These are phyloP conservation scores for Pythium chondricola DNA, from an alignment of 352 stramenopile species.

Conservation along the genomic window DNA sequence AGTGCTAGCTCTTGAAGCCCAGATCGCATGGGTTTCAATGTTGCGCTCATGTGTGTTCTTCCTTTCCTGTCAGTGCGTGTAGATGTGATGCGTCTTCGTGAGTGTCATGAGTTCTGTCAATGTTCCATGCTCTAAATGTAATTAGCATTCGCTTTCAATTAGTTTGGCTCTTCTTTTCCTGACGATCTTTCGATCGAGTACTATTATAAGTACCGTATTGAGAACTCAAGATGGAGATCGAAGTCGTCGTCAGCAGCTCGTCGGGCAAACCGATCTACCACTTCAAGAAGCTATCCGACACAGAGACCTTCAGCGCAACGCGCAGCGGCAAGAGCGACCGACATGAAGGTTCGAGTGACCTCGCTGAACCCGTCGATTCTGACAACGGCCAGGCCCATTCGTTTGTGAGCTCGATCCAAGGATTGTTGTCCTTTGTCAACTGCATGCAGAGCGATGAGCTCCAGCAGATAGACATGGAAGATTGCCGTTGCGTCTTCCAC, in stretches of 20 bases:
- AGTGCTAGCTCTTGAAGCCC: constrained; percentile 13
- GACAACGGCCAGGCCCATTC: constrained; percentile 28
- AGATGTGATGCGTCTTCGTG: too few species aligned
- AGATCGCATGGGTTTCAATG: constrained; percentile 14
- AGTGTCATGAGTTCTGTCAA: too few species aligned
- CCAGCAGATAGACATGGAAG: constrained; percentile 32
- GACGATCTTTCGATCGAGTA: too few species aligned
- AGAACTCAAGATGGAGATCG: constrained; percentile 28
- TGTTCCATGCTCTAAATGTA: too few species aligned
- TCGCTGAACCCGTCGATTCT: not conserved
- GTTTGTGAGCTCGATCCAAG: constrained; percentile 60
- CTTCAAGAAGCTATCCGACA: constrained; percentile 19
- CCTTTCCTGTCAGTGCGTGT: too few species aligned
- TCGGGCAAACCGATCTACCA: constrained; percentile 61
- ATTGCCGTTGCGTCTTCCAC: constrained; percentile 40
- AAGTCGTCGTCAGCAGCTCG: constrained; percentile 48
- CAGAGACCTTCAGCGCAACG: constrained; percentile 1
- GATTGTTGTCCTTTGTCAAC: constrained; percentile 49
- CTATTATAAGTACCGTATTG: too few species aligned
- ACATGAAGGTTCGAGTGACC: constrained; percentile 1
- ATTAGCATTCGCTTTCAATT: not conserved
- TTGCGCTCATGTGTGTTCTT: too few species aligned
- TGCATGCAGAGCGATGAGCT: constrained; percentile 57
- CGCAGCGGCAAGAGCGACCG: not conserved
- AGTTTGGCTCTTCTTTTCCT: not conserved